phyloP scores from a whole-genome alignment of 495 filamentous ascomycete species.

The Glonium stellatum region DNA sequence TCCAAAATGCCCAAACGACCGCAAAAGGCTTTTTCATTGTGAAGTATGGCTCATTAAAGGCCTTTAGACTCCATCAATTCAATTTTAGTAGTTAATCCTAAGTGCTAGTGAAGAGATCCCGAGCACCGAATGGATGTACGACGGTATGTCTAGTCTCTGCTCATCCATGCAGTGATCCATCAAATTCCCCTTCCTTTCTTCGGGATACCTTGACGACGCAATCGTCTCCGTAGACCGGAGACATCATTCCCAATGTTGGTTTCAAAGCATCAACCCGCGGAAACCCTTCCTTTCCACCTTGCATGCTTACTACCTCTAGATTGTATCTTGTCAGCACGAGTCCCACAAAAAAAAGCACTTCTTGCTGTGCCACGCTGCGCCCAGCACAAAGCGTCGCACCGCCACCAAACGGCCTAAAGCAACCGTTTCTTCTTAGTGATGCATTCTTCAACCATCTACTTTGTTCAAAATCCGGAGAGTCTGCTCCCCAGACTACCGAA shows the following conservation, averaged over 20 bases:
- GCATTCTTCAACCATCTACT: constrained; percentile 12
- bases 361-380: constrained; percentile 4
- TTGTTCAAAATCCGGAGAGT: constrained; percentile 6
- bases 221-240: not conserved
- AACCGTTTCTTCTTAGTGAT: not conserved
- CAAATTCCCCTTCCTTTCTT: too few relatives aligned
- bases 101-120: too few relatives aligned
- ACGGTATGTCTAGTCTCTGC: too few relatives aligned
- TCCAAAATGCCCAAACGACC: too few relatives aligned
- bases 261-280: not conserved
- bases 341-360: constrained; percentile 1
- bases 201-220: too few relatives aligned
- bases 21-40: too few relatives aligned
- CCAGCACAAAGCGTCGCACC: constrained; percentile 8
- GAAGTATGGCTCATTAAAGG: too few relatives aligned
- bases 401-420: constrained; percentile 15
- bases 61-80: too few relatives aligned
- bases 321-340: constrained; percentile 9
- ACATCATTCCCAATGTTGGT: not conserved
- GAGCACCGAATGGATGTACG: too few relatives aligned
- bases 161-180: too few relatives aligned
- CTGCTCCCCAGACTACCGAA: constrained; percentile 6
- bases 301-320: not conserved
- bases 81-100: too few relatives aligned
- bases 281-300: not conserved